A percentile compares a stretch with the other conserved stretches of the same genome.
Evolutionary conservation across 2,329 filamentous ascomycete genomes (phyloP).

Genomic region (Furcasterigmium furcatum): DNA sequence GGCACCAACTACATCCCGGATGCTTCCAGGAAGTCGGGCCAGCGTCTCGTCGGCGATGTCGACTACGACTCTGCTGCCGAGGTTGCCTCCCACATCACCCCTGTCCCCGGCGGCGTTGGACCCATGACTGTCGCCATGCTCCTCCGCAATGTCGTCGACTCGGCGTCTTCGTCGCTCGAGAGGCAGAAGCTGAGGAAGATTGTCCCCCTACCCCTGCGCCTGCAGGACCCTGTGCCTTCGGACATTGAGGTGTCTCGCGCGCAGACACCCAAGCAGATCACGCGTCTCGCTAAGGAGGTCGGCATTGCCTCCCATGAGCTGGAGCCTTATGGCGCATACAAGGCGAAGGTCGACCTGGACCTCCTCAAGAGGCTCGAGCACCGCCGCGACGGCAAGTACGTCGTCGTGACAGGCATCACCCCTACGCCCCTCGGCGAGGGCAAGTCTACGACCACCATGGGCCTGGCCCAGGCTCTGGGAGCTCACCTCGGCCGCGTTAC

Average conservation of each 20-base stretch:
- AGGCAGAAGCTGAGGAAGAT: conserved; percentile 78
- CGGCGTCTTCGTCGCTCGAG: conserved; percentile 78
- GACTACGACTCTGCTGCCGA: conserved; percentile 82
- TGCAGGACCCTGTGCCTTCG: conserved; percentile 81
- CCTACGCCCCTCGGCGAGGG: conserved; percentile 95
- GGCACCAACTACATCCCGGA: conserved; percentile 96
- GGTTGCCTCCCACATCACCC: conserved; percentile 90
- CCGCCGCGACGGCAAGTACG: conserved; percentile 83
- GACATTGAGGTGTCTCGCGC: conserved; percentile 90
- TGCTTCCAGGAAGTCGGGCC: conserved; percentile 83
- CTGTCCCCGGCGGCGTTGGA: conserved; percentile 92
- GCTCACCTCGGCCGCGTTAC: conserved; percentile 83
- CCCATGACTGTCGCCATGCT: conserved; percentile 99
- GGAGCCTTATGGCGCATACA: conserved; percentile 92
- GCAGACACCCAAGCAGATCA: conserved; percentile 91
- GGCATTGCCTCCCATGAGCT: conserved; percentile 87
- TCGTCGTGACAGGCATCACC: conserved; percentile 93
- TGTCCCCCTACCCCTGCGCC: conserved; percentile 77
- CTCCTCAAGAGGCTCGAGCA: conserved; percentile 82
- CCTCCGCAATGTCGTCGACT: conserved; percentile 89
- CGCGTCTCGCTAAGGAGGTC: conserved; percentile 76
- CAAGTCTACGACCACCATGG: conserved; percentile 97
- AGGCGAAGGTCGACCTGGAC: conserved; percentile 88
- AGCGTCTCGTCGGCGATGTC: conserved; percentile 91
- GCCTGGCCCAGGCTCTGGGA: conserved; percentile 86